A percentile compares a stretch with the other conserved stretches of the same genome.
Evolutionary conservation across 1,139 yeast species (phyloP).

Genomic region (Spencermartinsiella ligniputridi): DNA sequence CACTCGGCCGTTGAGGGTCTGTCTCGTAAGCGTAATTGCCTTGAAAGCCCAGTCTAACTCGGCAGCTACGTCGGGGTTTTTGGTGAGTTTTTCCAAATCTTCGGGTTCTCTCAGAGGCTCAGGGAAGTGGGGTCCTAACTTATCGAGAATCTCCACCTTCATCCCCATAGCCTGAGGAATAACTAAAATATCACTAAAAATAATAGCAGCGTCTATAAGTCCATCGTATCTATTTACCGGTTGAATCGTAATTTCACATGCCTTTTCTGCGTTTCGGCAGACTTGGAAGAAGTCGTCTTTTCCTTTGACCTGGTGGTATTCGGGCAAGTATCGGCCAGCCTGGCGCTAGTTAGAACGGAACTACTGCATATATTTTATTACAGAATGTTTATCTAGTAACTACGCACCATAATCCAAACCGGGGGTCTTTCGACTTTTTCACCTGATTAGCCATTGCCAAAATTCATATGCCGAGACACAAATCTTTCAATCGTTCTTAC

Average conservation of each 20-base stretch:
- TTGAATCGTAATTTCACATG: constrained; percentile 90
- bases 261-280: constrained; percentile 90
- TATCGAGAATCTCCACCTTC: constrained; percentile 89
- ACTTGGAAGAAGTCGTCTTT: constrained; percentile 88
- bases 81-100: constrained; percentile 55
- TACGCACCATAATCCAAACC: constrained; percentile 85
- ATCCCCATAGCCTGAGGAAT: constrained; percentile 99
- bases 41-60: constrained; percentile 93
- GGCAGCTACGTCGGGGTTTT: constrained; percentile 60
- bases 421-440: constrained; percentile 96
- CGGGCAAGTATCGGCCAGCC: constrained; percentile 67
- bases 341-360: constrained; percentile 46
- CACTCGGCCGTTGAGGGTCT: constrained; percentile 79
- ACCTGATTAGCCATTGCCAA: constrained; percentile 35
- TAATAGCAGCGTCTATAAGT: constrained; percentile 91
- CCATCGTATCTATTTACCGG: constrained; percentile 90
- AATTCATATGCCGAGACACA: too few relatives aligned
- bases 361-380: background rate
- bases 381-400: background rate
- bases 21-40: constrained; percentile 83
- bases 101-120: constrained; percentile 74
- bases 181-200: constrained; percentile 90
- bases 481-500: too few relatives aligned
- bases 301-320: constrained; percentile 85
- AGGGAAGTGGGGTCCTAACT: constrained; percentile 91